Conservation (phyloP, 805 yeast species). For the Kodamaea fukazawae region DNA sequence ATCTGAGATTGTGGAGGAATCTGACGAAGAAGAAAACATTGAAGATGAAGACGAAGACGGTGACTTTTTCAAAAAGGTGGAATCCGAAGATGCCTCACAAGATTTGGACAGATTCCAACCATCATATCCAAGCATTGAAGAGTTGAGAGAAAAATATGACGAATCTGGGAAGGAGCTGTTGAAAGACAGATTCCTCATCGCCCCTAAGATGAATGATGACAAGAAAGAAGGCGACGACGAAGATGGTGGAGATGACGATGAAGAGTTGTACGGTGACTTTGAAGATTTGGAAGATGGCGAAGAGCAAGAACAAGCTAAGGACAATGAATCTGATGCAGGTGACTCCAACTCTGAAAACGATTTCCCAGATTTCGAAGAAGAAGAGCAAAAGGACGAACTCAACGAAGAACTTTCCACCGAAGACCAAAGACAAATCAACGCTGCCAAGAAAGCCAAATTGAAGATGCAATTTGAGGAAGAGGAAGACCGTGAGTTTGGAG, state of each 20-base stretch:
- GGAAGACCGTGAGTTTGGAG: conserved; percentile 61
- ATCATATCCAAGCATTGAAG: conserved; percentile 39
- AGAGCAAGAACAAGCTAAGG: conserved; percentile 25
- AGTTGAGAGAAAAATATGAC: conserved; percentile 46
- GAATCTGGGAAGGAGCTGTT: conserved; percentile 39
- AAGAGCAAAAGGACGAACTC: conserved; percentile 42
- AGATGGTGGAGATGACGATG: conserved; percentile 31
- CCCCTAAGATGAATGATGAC: conserved; percentile 45
- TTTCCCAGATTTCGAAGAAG: conserved; percentile 32
- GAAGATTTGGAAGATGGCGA: conserved; percentile 36
- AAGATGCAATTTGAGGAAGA: conserved; percentile 88
- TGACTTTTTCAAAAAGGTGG: conserved; percentile 55
- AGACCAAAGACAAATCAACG: conserved; percentile 75
- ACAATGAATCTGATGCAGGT: conserved; percentile 32
- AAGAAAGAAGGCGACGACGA: conserved; percentile 23
- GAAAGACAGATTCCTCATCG: conserved; percentile 49
- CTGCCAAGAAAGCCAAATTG: conserved; percentile 84
- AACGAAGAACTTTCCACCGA: conserved; percentile 55
- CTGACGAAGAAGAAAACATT: conserved; percentile 38
- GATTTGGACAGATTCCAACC: conserved; percentile 40
- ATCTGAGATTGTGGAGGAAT: conserved; percentile 46
- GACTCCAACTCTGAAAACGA: conserved; percentile 48
- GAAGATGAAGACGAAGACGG: conserved; percentile 32
- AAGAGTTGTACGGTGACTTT: conserved; percentile 37
- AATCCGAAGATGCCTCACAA: conserved; percentile 20